A percentile compares a stretch with the other conserved stretches of the same genome.
phyloP scores from a whole-genome alignment of 2,329 filamentous ascomycete genomes.

The Dryadomyces quercus-mongolicae region DNA sequence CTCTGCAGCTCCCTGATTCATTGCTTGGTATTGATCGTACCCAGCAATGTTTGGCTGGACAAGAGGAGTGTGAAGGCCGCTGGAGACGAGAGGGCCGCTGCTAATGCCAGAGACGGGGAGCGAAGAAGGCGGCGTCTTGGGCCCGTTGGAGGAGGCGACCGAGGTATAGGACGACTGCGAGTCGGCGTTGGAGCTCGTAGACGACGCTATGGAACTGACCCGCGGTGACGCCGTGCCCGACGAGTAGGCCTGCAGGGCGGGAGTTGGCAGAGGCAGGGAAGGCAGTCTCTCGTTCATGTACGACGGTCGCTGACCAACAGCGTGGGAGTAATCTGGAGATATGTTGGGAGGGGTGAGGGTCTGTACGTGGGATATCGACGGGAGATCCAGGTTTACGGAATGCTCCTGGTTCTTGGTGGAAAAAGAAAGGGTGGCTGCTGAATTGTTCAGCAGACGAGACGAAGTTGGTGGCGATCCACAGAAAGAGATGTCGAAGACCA shows the following conservation, averaged over 20 bases:
- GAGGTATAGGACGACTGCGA: conserved; percentile 44
- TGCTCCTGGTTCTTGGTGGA: conserved; percentile 18
- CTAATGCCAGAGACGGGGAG: conserved; percentile 34
- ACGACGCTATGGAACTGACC: conserved; percentile 59
- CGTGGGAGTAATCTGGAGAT: conserved; percentile 57
- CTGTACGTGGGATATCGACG: conserved; percentile 73
- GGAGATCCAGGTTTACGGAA: conserved; percentile 79
- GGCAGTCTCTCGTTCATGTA: conserved; percentile 65
- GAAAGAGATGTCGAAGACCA: background rate
- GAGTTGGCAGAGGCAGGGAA: conserved; percentile 52
- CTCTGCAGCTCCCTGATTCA: conserved; percentile 74
- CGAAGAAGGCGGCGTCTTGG: conserved; percentile 63
- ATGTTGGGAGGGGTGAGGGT: conserved; percentile 65
- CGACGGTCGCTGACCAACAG: conserved; percentile 45
- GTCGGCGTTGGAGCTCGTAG: conserved; percentile 36
- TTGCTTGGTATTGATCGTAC: conserved; percentile 40
- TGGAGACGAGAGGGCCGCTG: conserved; percentile 5
- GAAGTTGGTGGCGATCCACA: background rate
- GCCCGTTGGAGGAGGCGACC: conserved; percentile 45
- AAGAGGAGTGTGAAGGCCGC: conserved; percentile 26
- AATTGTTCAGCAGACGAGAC: conserved; percentile 14
- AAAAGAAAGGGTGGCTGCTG: conserved; percentile 10
- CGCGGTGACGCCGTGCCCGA: conserved; percentile 65
- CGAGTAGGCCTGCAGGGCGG: conserved; percentile 56
- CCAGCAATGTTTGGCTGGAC: conserved; percentile 22